Percentiles rank a stretch among this genome's conserved stretches.
phyloP scores from a whole-genome alignment of 179 eudicot species.

The Dionaea muscipula region DNA sequence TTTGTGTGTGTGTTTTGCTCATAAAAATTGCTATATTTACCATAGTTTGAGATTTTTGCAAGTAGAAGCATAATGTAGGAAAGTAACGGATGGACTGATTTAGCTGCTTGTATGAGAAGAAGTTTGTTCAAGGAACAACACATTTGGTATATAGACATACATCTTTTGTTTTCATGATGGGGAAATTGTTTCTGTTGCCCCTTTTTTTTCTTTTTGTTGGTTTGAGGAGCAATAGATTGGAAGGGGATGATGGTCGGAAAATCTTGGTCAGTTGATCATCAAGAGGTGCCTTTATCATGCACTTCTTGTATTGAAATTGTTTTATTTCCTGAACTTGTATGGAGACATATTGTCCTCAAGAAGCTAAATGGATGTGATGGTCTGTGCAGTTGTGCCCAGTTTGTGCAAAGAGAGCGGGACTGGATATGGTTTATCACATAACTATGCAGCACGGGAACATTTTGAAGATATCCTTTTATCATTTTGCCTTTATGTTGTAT shows the following conservation, averaged over 20 bases:
- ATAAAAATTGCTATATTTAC: too few relatives aligned
- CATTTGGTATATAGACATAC: too few relatives aligned
- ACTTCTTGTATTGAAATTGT: neutral
- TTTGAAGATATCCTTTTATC: slow-evolving; percentile 69
- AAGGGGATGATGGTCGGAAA: too few relatives aligned
- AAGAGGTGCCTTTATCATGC: neutral
- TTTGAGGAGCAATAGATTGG: too few relatives aligned
- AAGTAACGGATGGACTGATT: too few relatives aligned
- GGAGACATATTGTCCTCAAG: neutral
- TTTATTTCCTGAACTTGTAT: neutral
- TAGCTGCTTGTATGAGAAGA: too few relatives aligned
- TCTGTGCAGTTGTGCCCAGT: slow-evolving; percentile 68
- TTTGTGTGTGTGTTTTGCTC: too few relatives aligned
- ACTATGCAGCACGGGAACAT: slow-evolving; percentile 68
- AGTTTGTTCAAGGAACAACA: too few relatives aligned
- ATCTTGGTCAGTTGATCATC: neutral
- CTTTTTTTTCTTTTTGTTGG: too few relatives aligned
- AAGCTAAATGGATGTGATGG: slow-evolving; percentile 5
- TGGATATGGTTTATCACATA: slow-evolving; percentile 63
- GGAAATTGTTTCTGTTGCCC: neutral
- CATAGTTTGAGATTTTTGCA: too few relatives aligned
- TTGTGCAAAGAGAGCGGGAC: slow-evolving; percentile 64
- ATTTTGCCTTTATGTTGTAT: slow-evolving; percentile 1
- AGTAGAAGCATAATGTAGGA: too few relatives aligned
- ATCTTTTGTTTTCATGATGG: neutral